phyloP scores from a whole-genome alignment of 331 rosid genomes.

The Arachis monticola region DNA sequence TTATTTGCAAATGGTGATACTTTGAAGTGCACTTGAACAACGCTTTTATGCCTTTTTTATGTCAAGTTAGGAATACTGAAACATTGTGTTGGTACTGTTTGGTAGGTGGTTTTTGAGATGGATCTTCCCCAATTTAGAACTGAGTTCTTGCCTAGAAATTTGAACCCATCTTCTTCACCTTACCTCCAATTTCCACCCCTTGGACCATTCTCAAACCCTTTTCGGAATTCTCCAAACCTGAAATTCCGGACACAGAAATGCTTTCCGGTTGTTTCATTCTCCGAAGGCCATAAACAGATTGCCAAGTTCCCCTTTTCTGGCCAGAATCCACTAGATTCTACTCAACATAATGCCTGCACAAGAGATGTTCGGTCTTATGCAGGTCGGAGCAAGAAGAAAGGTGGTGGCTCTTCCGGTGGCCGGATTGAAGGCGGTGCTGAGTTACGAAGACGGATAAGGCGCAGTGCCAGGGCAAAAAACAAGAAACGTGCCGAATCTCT shows the following conservation, averaged over 20 bases:
- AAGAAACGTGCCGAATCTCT: slow-evolving; percentile 70
- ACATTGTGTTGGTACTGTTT: slow-evolving; percentile 29
- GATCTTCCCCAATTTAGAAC: slow-evolving; percentile 36
- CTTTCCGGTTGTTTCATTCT: slow-evolving; percentile 36
- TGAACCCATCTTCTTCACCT: slow-evolving; percentile 57
- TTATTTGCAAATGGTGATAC: background rate
- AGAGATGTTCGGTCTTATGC: slow-evolving; percentile 58
- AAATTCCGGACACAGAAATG: slow-evolving; percentile 39
- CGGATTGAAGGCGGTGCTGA: slow-evolving; percentile 71
- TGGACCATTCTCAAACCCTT: slow-evolving; percentile 53
- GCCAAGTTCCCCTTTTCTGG: slow-evolving; percentile 1
- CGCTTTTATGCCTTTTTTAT: slow-evolving; percentile 8
- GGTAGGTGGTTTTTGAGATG: slow-evolving; percentile 49
- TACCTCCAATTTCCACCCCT: slow-evolving; percentile 45
- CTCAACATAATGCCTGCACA: slow-evolving; percentile 11
- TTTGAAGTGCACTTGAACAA: background rate
- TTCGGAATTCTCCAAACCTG: slow-evolving; percentile 47
- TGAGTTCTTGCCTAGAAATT: slow-evolving; percentile 53
- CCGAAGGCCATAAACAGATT: slow-evolving; percentile 33
- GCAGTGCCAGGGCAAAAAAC: slow-evolving; percentile 58
- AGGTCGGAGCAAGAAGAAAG: slow-evolving; percentile 75
- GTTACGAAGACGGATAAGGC: slow-evolving; percentile 55
- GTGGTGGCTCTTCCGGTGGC: slow-evolving; percentile 56
- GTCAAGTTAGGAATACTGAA: slow-evolving; percentile 12
- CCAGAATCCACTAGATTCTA: slow-evolving; percentile 23